Percentiles rank a stretch among this genome's conserved stretches.
These are phyloP conservation scores for Halophytophthora batemanensis DNA, from an alignment of 352 stramenopile genomes.

Conservation along the genomic window DNA sequence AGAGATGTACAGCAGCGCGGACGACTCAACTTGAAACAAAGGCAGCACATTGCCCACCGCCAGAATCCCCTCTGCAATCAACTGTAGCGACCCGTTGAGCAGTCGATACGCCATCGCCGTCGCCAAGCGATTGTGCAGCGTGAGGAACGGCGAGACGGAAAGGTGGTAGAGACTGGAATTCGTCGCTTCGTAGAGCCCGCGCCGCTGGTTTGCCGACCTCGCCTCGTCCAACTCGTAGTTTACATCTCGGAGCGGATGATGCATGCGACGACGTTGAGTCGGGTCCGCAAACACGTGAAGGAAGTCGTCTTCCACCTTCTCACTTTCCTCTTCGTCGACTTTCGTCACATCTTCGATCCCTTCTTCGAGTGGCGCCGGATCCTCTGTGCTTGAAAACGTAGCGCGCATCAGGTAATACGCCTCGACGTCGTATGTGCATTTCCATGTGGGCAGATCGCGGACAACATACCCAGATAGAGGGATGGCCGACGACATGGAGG, in stretches of 20 bases:
- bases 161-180: conserved; percentile 85
- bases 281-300: conserved; percentile 67
- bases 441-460: conserved; percentile 81
- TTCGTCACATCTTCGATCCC: conserved; percentile 21
- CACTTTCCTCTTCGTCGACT: conserved; percentile 55
- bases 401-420: conserved; percentile 86
- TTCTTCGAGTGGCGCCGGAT: conserved; percentile 24
- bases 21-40: conserved; percentile 78
- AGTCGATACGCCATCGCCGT: conserved; percentile 82
- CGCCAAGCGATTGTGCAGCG: conserved; percentile 79
- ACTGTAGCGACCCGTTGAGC: conserved; percentile 76
- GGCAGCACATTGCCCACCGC: conserved; percentile 78
- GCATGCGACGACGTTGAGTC: conserved; percentile 41
- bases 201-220: conserved; percentile 64
- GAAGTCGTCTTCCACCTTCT: conserved; percentile 80
- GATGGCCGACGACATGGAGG: conserved; percentile 34
- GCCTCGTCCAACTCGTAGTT: conserved; percentile 84
- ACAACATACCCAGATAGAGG: conserved; percentile 79
- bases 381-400: conserved; percentile 67
- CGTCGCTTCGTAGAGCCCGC: conserved; percentile 77
- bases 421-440: conserved; percentile 87
- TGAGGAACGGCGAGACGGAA: conserved; percentile 80
- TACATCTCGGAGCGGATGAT: conserved; percentile 58
- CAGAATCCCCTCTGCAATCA: conserved; percentile 85
- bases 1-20: conserved; percentile 67